Evolutionary conservation across 2,329 filamentous ascomycete species (phyloP).

Genomic region (Hypoxylon sp.): DNA sequence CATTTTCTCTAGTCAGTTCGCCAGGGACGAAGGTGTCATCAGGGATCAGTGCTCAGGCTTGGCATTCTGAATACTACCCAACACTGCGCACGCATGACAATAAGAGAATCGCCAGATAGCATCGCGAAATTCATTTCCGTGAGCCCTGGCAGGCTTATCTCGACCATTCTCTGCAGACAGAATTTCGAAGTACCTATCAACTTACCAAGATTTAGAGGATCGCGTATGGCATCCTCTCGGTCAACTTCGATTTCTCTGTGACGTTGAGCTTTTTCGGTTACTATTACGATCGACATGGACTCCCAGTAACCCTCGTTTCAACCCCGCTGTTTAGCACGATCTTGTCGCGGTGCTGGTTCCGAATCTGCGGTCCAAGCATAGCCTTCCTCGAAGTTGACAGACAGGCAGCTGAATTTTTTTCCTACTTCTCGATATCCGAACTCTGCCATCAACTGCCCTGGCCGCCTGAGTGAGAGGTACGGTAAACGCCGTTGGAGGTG

Average conservation of each 20-base stretch:
- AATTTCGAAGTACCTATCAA: constrained; percentile 21
- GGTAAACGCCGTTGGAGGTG: constrained; percentile 23
- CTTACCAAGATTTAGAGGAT: constrained; percentile 30
- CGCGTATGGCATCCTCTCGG: constrained; percentile 29
- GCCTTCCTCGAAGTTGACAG: constrained; percentile 31
- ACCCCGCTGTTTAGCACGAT: constrained; percentile 41
- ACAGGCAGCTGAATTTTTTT: constrained; percentile 21
- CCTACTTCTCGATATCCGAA: constrained; percentile 20
- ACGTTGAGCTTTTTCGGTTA: constrained; percentile 19
- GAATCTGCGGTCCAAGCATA: constrained; percentile 38
- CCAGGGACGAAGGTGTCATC: constrained; percentile 23
- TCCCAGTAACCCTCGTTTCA: constrained; percentile 39
- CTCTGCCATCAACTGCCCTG: constrained; percentile 11
- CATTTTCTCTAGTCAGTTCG: constrained; percentile 8
- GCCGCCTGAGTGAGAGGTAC: constrained; percentile 14
- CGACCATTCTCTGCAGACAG: constrained; percentile 22
- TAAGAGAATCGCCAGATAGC: constrained; percentile 7
- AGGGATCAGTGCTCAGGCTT: constrained; percentile 26
- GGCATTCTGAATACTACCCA: constrained; percentile 32
- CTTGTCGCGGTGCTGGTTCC: constrained; percentile 34
- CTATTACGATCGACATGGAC: constrained; percentile 46
- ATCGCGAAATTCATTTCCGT: constrained; percentile 22
- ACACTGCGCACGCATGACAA: constrained; percentile 19
- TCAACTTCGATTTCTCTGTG: constrained; percentile 27
- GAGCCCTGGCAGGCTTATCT: constrained; percentile 4